Base-by-base conservation (phyloP, 177 flowering plant species). In the Vitis hybrid region DNA sequence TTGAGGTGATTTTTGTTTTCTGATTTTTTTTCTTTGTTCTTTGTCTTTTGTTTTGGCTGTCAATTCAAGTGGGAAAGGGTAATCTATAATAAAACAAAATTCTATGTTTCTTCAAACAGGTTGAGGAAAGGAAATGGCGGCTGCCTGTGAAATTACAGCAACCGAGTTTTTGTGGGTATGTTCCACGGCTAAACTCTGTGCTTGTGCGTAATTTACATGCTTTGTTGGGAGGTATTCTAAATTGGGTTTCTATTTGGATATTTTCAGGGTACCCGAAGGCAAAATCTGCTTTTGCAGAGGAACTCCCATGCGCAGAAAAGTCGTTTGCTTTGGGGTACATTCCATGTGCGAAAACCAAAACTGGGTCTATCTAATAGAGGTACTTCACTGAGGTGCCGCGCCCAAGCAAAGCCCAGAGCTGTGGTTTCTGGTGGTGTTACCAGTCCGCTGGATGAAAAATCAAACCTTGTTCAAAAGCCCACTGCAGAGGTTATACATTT, bases 401-500 rank as follows among this genome's bases (percentile, higher is more conserved):
- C 71, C 62, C 74, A 56, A 20, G 70, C 64, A 53, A 83, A 63
- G 72, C 79, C 81, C 29, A 84, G 66, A 70, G 93, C 89, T 60
- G 73, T 74, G 31, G 83, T 85, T 70, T 79, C 90, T 10, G 85
- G 76, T 29, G 72, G 67, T 75, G 65, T 79, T 2, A 60, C 71
- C 60, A 77, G 73, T 75, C 61, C 76, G 2, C 61, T 78, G 1
- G 78, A 69, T 61, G 86, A 79, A 50, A 73, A 77, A 59, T 62
- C 76, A 7, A 65, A 13, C 19, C 22, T 68, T 48, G 45, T 60
- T 60, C 72, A 62, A 53, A 73, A 55, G 33, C 66, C 83, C n/a
- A 66, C 58, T 10, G 85, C 70, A 9, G 79, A 82, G 66, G 85
- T 93, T 64, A 69, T 85, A 19, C 98, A 93, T 80, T 90, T 84